These are phyloP conservation scores for Candida fluviatilis DNA, from an alignment of 805 yeast species.

Conservation along the genomic window DNA sequence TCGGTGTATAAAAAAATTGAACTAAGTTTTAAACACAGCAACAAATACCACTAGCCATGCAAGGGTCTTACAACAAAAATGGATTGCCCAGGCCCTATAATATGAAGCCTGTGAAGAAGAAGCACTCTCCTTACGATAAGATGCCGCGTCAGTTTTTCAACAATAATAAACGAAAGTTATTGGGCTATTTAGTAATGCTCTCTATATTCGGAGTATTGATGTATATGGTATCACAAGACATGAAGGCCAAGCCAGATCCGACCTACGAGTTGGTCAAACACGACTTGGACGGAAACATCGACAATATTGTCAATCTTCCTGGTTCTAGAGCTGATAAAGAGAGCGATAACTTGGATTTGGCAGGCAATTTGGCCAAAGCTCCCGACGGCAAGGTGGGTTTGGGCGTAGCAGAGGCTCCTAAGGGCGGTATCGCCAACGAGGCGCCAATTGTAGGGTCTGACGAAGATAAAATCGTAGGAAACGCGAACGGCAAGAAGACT, in stretches of 20 bases:
- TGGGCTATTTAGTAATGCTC: conserved; percentile 36
- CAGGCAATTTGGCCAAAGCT: conserved; percentile 34
- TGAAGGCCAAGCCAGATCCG: conserved; percentile 24
- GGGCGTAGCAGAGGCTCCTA: conserved; percentile 42
- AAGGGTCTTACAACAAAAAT: conserved; percentile 38
- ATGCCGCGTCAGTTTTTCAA: conserved; percentile 28
- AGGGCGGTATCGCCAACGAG: conserved; percentile 45
- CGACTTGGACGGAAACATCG: conserved; percentile 13
- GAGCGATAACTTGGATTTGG: conserved; percentile 30
- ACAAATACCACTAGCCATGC: conserved; percentile 21
- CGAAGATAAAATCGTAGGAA: conserved; percentile 25
- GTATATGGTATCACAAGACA: conserved; percentile 33
- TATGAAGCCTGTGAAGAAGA: conserved; percentile 37
- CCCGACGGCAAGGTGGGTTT: conserved; percentile 36
- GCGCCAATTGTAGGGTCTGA: conserved; percentile 40
- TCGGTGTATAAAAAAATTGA: not conserved
- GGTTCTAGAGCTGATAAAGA: conserved; percentile 30
- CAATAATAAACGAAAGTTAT: conserved; percentile 32
- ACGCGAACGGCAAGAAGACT: conserved; percentile 13
- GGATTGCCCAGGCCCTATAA: conserved; percentile 45
- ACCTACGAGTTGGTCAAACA: conserved; percentile 23
- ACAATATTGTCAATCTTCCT: conserved; percentile 26
- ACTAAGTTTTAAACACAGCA: no score
- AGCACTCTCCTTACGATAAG: conserved; percentile 32
- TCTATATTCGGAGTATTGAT: conserved; percentile 30